Evolutionary conservation across 2,329 filamentous ascomycete species (phyloP).

Genomic region (Cercospora sesami): DNA sequence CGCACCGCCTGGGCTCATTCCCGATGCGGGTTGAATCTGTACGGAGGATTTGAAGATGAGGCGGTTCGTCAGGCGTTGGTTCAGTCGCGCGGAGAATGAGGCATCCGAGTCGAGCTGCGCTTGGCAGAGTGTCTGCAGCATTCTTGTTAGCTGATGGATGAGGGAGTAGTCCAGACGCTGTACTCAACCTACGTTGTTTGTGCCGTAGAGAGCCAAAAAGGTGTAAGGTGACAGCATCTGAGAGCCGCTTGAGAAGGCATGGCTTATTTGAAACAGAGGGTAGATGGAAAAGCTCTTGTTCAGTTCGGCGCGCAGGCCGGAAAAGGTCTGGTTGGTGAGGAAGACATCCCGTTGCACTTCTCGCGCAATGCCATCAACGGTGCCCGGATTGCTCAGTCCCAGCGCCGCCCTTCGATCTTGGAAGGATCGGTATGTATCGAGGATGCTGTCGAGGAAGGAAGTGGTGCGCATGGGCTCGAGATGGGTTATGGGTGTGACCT

Average conservation of each 20-base stretch:
- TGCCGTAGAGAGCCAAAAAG: slow-evolving; percentile 91
- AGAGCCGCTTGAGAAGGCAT: slow-evolving; percentile 89
- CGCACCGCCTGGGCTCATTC: slow-evolving; percentile 66
- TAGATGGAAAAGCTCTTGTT: slow-evolving; percentile 94
- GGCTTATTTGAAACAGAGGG: slow-evolving; percentile 94
- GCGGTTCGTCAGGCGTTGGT: slow-evolving; percentile 81
- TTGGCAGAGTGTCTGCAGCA: slow-evolving; percentile 81
- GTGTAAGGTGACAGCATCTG: slow-evolving; percentile 92
- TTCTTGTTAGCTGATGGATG: slow-evolving; percentile 23
- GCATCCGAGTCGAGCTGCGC: slow-evolving; percentile 93
- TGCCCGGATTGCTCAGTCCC: slow-evolving; percentile 87
- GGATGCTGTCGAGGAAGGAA: slow-evolving; percentile 36
- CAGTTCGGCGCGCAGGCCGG: slow-evolving; percentile 90
- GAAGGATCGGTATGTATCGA: slow-evolving; percentile 76
- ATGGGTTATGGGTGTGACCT: slow-evolving; percentile 25
- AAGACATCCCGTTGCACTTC: slow-evolving; percentile 97
- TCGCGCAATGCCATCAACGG: slow-evolving; percentile 81
- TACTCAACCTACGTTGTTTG: slow-evolving; percentile 67
- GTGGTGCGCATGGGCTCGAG: slow-evolving; percentile 32
- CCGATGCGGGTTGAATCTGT: slow-evolving; percentile 67
- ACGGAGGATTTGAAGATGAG: slow-evolving; percentile 85
- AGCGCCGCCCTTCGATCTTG: slow-evolving; percentile 83
- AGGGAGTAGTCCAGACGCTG: slow-evolving; percentile 21
- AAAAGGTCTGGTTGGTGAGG: slow-evolving; percentile 95
- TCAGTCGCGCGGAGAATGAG: slow-evolving; percentile 81